Percentiles rank a stretch among this genome's conserved stretches.
These are phyloP conservation scores for Lolium multiflorum DNA, from an alignment of 176 grass and related monocot species.

Conservation along the genomic window DNA sequence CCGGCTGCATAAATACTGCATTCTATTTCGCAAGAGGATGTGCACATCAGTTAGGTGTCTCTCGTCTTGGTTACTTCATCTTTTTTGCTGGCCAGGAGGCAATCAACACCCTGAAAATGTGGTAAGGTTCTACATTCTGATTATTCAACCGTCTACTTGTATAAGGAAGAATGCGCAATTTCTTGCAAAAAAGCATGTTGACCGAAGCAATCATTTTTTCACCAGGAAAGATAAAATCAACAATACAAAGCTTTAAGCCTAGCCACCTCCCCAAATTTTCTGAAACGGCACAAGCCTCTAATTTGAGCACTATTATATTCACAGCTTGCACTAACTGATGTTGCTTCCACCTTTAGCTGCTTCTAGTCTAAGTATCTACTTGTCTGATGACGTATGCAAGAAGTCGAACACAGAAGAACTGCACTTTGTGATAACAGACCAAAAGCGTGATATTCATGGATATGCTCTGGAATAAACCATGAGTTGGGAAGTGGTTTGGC, in stretches of 20 bases:
- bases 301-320: background rate
- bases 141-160: background rate
- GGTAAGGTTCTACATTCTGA: background rate
- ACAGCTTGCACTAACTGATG: slow-evolving; percentile 6
- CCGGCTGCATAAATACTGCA: background rate
- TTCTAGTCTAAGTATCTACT: background rate
- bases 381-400: background rate
- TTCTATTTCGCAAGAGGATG: background rate
- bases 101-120: background rate
- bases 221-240: background rate
- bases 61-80: background rate
- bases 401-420: background rate
- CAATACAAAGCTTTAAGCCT: background rate
- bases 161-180: background rate
- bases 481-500: slow-evolving; percentile 21
- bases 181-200: background rate
- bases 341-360: background rate
- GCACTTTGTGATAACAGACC: slow-evolving; percentile 11
- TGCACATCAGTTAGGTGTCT: background rate
- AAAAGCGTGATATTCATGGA: slow-evolving; percentile 24
- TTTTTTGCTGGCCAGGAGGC: background rate
- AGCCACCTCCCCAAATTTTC: background rate
- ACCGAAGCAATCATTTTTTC: background rate
- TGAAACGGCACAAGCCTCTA: background rate
- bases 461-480: slow-evolving; percentile 48